Conservation (phyloP, 2,329 filamentous ascomycete species). For the Ilyonectria robusta region DNA sequence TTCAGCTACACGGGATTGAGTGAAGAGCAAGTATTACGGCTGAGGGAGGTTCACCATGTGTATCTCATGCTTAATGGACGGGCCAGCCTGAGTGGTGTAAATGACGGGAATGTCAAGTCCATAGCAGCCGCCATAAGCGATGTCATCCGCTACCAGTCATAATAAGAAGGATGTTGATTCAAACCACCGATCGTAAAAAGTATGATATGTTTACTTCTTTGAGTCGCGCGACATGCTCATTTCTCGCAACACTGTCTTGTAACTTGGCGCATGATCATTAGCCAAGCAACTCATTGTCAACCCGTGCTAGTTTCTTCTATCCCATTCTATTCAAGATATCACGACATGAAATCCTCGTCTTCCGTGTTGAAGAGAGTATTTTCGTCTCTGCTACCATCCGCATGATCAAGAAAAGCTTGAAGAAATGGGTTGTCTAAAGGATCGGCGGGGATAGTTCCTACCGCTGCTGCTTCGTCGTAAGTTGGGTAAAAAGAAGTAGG, state of each 20-base stretch:
- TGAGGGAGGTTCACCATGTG: constrained; percentile 13
- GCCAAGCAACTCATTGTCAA: not conserved
- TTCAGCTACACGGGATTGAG: constrained; percentile 56
- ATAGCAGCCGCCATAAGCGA: constrained; percentile 29
- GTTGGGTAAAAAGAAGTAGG: constrained; percentile 19
- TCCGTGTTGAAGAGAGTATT: constrained; percentile 10
- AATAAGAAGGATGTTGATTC: not conserved
- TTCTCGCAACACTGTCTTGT: not conserved
- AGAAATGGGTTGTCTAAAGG: constrained; percentile 32
- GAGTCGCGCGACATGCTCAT: not conserved
- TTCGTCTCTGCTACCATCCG: constrained; percentile 27
- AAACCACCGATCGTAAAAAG: not conserved
- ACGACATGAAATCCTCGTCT: constrained; percentile 24
- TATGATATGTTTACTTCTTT: not conserved
- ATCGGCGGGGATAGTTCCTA: constrained; percentile 18
- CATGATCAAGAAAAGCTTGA: constrained; percentile 32
- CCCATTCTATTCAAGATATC: not conserved
- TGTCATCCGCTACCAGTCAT: not conserved
- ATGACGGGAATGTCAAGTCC: constrained; percentile 29
- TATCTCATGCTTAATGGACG: constrained; percentile 23
- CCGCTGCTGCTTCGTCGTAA: constrained; percentile 16
- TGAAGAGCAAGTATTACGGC: constrained; percentile 45
- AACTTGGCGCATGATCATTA: not conserved
- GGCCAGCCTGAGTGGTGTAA: constrained; percentile 28
- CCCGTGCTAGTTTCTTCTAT: not conserved